Conservation (phyloP, 495 filamentous ascomycete species). For the Aspergillus nidulans region DNA sequence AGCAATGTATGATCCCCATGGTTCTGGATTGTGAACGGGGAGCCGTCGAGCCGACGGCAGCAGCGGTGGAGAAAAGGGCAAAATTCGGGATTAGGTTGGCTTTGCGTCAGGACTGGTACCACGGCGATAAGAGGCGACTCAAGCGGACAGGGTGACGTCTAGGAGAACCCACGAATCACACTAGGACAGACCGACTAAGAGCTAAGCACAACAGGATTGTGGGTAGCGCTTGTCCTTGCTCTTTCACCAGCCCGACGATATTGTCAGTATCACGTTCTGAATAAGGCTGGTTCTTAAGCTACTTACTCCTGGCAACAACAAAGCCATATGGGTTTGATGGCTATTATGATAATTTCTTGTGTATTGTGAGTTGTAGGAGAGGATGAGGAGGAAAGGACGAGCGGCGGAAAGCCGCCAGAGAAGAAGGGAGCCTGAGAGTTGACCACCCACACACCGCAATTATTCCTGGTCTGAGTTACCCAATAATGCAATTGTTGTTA, state of each 20-base stretch:
- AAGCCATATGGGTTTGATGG: background rate
- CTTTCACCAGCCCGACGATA: background rate
- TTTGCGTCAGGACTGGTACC: constrained; percentile 1
- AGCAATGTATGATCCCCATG: constrained; percentile 7
- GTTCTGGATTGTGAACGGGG: too few relatives aligned
- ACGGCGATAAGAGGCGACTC: constrained; percentile 10
- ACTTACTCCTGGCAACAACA: background rate
- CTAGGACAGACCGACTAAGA: background rate
- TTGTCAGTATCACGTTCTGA: background rate
- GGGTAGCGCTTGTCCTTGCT: constrained; percentile 8
- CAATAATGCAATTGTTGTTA: background rate
- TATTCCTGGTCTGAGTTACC: background rate
- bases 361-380: background rate
- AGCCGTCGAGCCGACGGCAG: background rate
- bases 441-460: background rate
- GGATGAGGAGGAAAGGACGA: background rate
- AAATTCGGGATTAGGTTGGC: constrained; percentile 5
- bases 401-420: background rate
- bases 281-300: background rate
- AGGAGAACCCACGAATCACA: background rate
- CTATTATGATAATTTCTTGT: background rate
- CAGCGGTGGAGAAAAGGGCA: background rate
- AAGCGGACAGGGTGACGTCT: background rate
- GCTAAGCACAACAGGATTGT: background rate
- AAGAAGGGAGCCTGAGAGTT: background rate